phyloP scores from a whole-genome alignment of 1,284 basidiomycete genomes.

The Peniophora sp. region DNA sequence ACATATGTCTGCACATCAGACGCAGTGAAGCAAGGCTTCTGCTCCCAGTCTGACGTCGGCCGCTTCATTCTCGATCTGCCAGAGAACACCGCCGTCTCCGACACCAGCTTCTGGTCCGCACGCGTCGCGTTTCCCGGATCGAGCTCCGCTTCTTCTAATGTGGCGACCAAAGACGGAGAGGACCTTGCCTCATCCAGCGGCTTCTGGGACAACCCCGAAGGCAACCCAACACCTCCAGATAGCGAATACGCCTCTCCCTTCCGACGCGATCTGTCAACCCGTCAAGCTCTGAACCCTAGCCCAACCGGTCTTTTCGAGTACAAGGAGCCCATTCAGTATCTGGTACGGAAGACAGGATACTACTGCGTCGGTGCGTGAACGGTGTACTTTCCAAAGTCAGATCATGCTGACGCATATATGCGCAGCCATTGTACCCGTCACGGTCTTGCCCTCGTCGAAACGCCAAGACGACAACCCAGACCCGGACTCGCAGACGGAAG shows the following conservation, averaged over 20 bases:
- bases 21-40: constrained; percentile 65
- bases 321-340: constrained; percentile 63
- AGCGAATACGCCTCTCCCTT: constrained; percentile 36
- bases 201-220: constrained; percentile 54
- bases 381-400: no score
- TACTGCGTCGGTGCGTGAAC: constrained; percentile 85
- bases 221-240: constrained; percentile 45
- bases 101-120: constrained; percentile 77
- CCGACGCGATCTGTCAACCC: constrained; percentile 24
- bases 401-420: not conserved
- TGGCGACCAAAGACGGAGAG: constrained; percentile 7
- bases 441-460: constrained; percentile 35
- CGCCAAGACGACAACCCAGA: constrained; percentile 20
- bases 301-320: constrained; percentile 46
- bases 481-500: constrained; percentile 28
- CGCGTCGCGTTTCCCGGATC: constrained; percentile 44
- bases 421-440: constrained; percentile 79
- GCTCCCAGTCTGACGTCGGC: constrained; percentile 64
- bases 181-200: constrained; percentile 19
- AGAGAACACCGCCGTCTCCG: constrained; percentile 45
- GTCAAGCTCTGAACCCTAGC: constrained; percentile 34
- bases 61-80: constrained; percentile 79
- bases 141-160: not conserved
- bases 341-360: constrained; percentile 85
- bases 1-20: constrained; percentile 86